Base-by-base conservation (phyloP, 805 yeast species). In the Pichia membranifaciens region DNA sequence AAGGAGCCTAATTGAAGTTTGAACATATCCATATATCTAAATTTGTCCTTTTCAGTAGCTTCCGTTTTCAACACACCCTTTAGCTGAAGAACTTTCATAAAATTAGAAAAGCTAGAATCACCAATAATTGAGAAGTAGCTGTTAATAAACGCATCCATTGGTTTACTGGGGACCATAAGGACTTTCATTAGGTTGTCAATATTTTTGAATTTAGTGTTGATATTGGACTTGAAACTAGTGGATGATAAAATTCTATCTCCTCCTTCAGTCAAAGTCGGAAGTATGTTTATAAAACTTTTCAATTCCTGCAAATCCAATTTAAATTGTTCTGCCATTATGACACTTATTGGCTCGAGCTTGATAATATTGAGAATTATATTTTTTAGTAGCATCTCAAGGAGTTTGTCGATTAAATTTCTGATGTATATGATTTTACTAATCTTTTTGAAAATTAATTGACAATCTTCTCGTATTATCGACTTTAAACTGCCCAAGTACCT, bases 281-380 rank as follows among this genome's bases (percentile, higher is more conserved):
- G 67, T 17, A 58, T 62, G 2, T 70, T 43, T 35, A 87, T 71
- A 23, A 76, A 69, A 23, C 72, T 70, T 57, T 84, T 85, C 56
- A 91, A 62, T 8, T 76, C 71, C 35, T 82, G 81, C 2, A 85
- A 59, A 65, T 91, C 99, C 20, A 85, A 67, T 35, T 83, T 67
- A 58, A 91, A 71, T 61, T 91, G 97, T 61, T 90, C 96, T 3
- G 91, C 84, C 57, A 74, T 75, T 12, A 80, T 70, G 35, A 82
- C 86, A 2, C 81, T 71, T n/a, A 79, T 66, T 0, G 96, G 96
- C 46, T 78, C 81, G 32, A 86, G 68, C 44, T 73, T 72, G 7
- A 78, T 69, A 44, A 89, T 74, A 47, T 76, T 78, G 25, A 74
- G 68, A 44, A 82, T 59, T 55, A 84, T 80, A 16, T 81, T 75